These are phyloP conservation scores for Diatrype stigma DNA, from an alignment of 2,329 filamentous ascomycete species.

Conservation along the genomic window DNA sequence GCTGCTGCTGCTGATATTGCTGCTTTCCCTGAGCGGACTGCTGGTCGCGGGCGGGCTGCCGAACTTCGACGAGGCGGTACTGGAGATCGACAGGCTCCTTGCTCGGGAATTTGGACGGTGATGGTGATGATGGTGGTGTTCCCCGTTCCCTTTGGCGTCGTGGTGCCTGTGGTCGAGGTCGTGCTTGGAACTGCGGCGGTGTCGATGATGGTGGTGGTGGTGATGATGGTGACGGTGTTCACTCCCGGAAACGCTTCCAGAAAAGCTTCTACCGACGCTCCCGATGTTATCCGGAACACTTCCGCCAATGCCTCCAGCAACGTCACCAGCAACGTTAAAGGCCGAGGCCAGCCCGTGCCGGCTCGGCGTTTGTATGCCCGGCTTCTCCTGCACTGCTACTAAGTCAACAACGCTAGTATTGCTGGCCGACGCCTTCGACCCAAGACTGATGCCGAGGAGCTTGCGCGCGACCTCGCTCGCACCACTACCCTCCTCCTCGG, in stretches of 20 bases:
- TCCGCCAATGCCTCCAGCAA: no score
- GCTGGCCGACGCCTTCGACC: conserved; percentile 62
- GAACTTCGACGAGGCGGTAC: neutral
- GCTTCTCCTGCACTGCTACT: conserved; percentile 75
- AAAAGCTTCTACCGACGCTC: no score
- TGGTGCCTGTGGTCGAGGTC: neutral
- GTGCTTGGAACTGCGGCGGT: neutral
- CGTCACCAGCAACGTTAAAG: no score
- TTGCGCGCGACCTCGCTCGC: conserved; percentile 51
- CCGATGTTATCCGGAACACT: no score
- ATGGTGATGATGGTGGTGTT: no score
- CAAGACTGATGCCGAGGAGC: conserved; percentile 67
- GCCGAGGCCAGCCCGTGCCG: conserved; percentile 43
- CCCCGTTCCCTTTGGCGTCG: neutral
- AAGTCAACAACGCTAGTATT: conserved; percentile 73
- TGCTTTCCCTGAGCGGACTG: neutral
- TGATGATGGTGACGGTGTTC: neutral
- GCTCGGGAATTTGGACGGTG: no score
- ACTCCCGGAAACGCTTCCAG: neutral
- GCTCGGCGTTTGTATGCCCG: conserved; percentile 77
- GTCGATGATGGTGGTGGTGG: neutral
- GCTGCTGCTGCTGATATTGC: neutral
- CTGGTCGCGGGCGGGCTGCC: neutral
- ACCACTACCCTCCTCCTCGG: conserved; percentile 29
- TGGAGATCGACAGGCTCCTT: no score